Base-by-base conservation (phyloP, 192 early-diverging fungal genomes). In the Funneliformis mosseae region DNA sequence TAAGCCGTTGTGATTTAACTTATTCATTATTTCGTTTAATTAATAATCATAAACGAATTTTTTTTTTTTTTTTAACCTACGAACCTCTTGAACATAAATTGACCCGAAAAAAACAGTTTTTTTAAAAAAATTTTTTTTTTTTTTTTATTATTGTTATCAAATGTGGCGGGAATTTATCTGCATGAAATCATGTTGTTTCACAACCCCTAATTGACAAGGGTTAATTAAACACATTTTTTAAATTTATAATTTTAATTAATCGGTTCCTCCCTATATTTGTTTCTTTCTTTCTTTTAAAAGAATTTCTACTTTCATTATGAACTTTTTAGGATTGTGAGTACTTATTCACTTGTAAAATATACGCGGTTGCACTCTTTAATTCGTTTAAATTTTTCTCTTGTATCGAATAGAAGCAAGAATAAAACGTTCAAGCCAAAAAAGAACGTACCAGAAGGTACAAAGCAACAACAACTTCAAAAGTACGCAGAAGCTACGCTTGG, bases 401-500 rank as follows among this genome's bases (percentile, higher is more conserved):
- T 18, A 12, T 28, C 12, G 27, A 23, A 10, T 48, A 73, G 71
- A 18, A 85, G 28, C 33, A 86, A 90, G 84, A 81, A 86, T 70
- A 92, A 91, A 83, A 87, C 88, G n/a, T 88, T 90, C 78, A 92
- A 92, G 68, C 87, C 89, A 50, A 82, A 89, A 55, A 80, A 83
- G 21, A 85, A 88, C 76, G 78, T 85, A 27, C 81, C 89, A 12
- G 83, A 91, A 64, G 88, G 88, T 59, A 86, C 90, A 43, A 89
- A 88, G 64, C 90, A 90, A 82, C 88, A 91, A 77, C 86, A 89
- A 12, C 85, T 91, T 14, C 90, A 92, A 75, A 85, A 92, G 71
- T 92, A 91, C 66, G 86, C 85, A 21, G 80, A 86, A 48, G 91
- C 90, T 63, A 96, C 95, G 0, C 86, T 96, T 28, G 94, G 95